Evolutionary conservation across 768 basidiomycete genomes (phyloP), one percentile per base, ranked within the genome.

Genomic region (Pleurotus tuoliensis): DNA sequence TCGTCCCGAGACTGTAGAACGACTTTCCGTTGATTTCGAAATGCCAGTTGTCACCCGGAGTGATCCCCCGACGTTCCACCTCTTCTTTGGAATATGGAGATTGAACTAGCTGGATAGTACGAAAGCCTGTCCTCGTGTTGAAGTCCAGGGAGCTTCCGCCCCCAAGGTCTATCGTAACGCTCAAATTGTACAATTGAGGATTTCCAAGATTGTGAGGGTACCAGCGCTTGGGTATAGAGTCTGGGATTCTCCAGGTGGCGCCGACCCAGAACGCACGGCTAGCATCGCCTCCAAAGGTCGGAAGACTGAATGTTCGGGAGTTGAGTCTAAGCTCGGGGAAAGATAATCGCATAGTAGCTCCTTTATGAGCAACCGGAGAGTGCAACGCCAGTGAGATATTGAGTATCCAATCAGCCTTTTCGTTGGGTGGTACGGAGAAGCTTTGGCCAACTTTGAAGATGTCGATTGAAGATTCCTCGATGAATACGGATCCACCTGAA

Each of bases 11-110:
- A 49, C 74, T 77, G 57, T 81, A 83, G 61, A 84, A 82, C 12
- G 75, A 73, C 62, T 76, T 76, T 8, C 83, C 82, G 51, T 84
- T 83, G 56, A 84, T 72, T 58, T 78, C 73, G 62, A 84, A 84
- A 63, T 83, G 81, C 77, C 81, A 83, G 60, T 83, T 75, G 59
- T 85, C 81, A 5, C 82, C 82, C 1, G 82, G 81, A 0, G 76
- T 82, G 55, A 83, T 82, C 1, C 82, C 81, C 3, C 78, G 73
- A 30, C 65, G 60, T 2, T 63, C 64, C 16, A 82, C 61, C 27
- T 83, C 81, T 27, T 71, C 66, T 48, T 75, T 66, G 6, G 75
- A 66, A 59, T 82, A 82, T 2, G 77, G 68, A 6, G 72, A 64
- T 65, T 83, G 82, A 24, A 76, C 71, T 30, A 83, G 75, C 48